Evolutionary conservation across 768 basidiomycete species (phyloP).

Genomic region (Amyloporia xantha): DNA sequence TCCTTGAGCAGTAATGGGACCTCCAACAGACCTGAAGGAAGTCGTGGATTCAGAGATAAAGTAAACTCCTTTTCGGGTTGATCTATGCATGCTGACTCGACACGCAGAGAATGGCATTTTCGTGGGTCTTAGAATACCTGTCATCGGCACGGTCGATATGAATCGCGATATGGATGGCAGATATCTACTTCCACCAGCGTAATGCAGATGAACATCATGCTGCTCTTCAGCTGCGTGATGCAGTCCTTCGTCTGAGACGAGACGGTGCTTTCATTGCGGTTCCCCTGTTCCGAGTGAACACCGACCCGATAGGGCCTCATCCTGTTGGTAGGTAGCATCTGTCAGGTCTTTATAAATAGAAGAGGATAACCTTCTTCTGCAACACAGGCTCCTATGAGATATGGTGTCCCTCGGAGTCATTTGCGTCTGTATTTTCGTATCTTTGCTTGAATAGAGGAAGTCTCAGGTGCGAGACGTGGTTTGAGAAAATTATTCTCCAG

Average conservation of each 20-base stretch:
- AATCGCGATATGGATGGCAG: constrained; percentile 28
- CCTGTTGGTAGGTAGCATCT: constrained; percentile 58
- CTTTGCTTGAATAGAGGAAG: constrained; percentile 60
- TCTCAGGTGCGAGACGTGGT: constrained; percentile 43
- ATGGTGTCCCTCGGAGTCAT: constrained; percentile 73
- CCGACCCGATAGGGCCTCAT: constrained; percentile 65
- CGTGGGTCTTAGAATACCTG: constrained; percentile 4
- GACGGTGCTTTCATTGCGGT: constrained; percentile 80
- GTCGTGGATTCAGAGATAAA: constrained; percentile 19
- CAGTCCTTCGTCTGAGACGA: constrained; percentile 60
- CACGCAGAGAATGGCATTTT: constrained; percentile 15
- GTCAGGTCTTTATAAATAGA: neutral
- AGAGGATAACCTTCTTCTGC: too few relatives aligned
- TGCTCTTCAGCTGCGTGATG: constrained; percentile 63
- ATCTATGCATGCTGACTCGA: neutral
- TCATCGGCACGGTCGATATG: neutral
- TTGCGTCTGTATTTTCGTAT: constrained; percentile 71
- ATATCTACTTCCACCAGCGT: constrained; percentile 74
- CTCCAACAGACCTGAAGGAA: constrained; percentile 17
- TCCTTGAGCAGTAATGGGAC: constrained; percentile 14
- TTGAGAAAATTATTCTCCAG: too few relatives aligned
- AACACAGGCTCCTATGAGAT: constrained; percentile 70
- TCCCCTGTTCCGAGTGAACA: constrained; percentile 66
- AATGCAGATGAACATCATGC: constrained; percentile 56
- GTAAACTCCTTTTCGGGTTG: constrained; percentile 1